Evolutionary conservation across 768 basidiomycete genomes (phyloP).

Genomic region (Serpula lacrymans): DNA sequence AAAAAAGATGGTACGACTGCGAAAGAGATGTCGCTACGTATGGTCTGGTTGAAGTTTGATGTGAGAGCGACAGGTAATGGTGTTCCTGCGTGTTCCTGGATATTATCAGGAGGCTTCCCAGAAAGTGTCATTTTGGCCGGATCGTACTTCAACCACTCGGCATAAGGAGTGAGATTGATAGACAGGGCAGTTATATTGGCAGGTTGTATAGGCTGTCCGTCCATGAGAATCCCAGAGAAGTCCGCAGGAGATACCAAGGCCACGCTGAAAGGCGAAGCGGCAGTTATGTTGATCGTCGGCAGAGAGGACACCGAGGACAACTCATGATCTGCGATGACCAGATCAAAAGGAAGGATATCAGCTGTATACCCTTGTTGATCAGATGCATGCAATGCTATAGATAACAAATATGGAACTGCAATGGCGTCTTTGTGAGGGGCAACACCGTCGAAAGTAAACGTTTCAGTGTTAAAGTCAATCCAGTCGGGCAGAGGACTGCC

Average conservation of each 20-base stretch:
- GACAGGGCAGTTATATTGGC: slow-evolving; percentile 53
- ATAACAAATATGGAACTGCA: slow-evolving; percentile 39
- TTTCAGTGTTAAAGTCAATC: slow-evolving; percentile 65
- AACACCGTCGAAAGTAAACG: slow-evolving; percentile 76
- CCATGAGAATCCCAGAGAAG: slow-evolving; percentile 60
- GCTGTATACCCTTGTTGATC: slow-evolving; percentile 74
- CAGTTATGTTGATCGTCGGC: slow-evolving; percentile 70
- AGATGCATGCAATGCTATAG: slow-evolving; percentile 63
- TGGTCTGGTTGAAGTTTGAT: slow-evolving; percentile 63
- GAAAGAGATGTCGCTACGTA: slow-evolving; percentile 62
- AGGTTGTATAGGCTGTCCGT: slow-evolving; percentile 55
- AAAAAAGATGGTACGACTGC: slow-evolving; percentile 75
- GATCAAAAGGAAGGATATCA: slow-evolving; percentile 52
- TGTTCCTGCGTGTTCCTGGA: slow-evolving; percentile 30
- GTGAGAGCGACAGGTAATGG: slow-evolving; percentile 60
- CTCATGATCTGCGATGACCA: slow-evolving; percentile 69
- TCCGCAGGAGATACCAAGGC: slow-evolving; percentile 52
- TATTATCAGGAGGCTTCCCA: slow-evolving; percentile 56
- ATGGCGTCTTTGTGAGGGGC: slow-evolving; percentile 48
- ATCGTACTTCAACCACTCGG: slow-evolving; percentile 63
- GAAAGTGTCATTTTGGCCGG: slow-evolving; percentile 49
- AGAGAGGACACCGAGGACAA: slow-evolving; percentile 49
- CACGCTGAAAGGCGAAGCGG: slow-evolving; percentile 49
- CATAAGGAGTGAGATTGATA: slow-evolving; percentile 57
- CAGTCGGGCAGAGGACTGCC: slow-evolving; percentile 73